Evolutionary conservation across 352 stramenopile species (phyloP).

Genomic region (Nothophytophthora sp.): DNA sequence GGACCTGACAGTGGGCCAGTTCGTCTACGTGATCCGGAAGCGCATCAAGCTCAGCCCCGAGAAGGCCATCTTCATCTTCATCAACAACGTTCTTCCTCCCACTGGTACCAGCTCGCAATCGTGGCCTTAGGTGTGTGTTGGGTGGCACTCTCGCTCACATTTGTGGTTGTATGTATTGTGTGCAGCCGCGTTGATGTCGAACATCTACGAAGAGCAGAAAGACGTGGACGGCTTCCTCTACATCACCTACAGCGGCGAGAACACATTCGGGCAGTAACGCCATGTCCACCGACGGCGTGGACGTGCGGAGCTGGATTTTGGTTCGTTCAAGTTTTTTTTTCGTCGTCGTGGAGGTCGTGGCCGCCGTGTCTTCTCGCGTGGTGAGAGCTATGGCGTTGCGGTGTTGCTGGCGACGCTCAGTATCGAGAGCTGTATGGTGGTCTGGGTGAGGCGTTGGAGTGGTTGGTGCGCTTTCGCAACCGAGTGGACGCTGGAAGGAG

Average conservation of each 20-base stretch:
- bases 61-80: conserved; percentile 99
- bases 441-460: too few species aligned
- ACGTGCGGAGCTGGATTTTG: conserved; percentile 34
- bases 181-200: conserved; percentile 97
- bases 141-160: conserved; percentile 2
- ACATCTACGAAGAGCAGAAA: conserved; percentile 99
- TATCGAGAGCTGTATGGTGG: conserved; percentile 4
- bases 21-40: conserved; percentile 99
- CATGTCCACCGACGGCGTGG: conserved; percentile 8
- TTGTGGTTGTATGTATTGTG: neutral
- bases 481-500: too few species aligned
- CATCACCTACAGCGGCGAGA: conserved; percentile 99
- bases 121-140: neutral
- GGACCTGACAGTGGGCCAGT: conserved; percentile 98
- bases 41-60: conserved; percentile 98
- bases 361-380: conserved; percentile 4
- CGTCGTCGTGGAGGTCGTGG: conserved; percentile 16
- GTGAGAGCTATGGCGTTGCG: conserved; percentile 5
- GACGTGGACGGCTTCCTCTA: conserved; percentile 99
- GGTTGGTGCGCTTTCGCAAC: too few species aligned
- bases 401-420: conserved; percentile 1
- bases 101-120: conserved; percentile 69
- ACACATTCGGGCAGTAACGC: conserved; percentile 95
- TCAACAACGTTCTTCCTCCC: conserved; percentile 97
- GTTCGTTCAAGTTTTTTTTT: conserved; percentile 27